Base-by-base conservation (phyloP, 345 rosid genomes). In the Rhodamnia argentea region DNA sequence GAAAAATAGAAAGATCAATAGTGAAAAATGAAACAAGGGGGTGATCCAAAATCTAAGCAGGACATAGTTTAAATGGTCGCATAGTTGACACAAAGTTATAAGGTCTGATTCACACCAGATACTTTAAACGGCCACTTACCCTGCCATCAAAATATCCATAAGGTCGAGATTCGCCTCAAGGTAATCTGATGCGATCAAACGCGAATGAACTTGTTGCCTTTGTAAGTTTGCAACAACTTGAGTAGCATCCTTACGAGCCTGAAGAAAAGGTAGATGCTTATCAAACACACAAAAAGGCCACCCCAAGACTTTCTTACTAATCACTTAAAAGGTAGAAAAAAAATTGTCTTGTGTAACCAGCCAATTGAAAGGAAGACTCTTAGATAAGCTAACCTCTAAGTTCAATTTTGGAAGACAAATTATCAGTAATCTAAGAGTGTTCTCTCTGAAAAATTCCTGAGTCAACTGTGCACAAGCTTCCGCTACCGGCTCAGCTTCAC, bases 401-500 rank as follows among this genome's bases (percentile, higher is more conserved):
- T 90, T 87, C 89, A 91, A 83, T 85, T 90, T 91, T 4, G 95
- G 93, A 81, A 93, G 94, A 87, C 90, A 92, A 26, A 83, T 56
- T 70, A 93, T 92, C 83, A 93, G 83, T 82, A 91, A 90, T 15
- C 93, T 91, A 32, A 93, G 86, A 11, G 92, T 92, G 85, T 93
- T 90, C 85, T 90, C 95, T 85, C 82, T 89, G 83, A 93, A 93
- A 85, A 93, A 92, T 87, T 93, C 95, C 86, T 89, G 93, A 64
- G 95, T 93, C 86, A 90, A 74, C 85, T 90, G 91, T 12, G 89
- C 91, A 86, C 94, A 91, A 29, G 94, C 92, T 85, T 92, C 93
- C 1, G 93, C 37, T 9, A 91, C 91, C 10, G 94, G 95, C 86
- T 93, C 94, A 10, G 94, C 88, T 74, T 93, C 93, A 84, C 91